phyloP scores from a whole-genome alignment of 257 asterid species.

The Primulina tabacum region DNA sequence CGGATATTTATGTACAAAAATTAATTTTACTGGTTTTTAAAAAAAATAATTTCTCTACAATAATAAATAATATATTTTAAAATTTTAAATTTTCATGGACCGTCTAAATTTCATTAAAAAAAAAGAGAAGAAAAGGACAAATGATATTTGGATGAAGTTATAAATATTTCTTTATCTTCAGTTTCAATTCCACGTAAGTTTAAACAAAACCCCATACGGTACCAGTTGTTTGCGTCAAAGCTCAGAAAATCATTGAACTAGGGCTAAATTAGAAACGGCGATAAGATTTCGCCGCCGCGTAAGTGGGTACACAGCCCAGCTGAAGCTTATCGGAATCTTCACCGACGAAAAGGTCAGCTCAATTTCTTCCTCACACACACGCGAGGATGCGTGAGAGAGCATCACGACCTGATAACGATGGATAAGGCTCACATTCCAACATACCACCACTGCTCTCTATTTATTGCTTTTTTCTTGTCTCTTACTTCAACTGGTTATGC shows the following conservation, averaged over 20 bases:
- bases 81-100: too few species aligned
- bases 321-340: conserved; percentile 14
- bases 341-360: conserved; percentile 25
- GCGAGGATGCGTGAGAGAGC: conserved; percentile 15
- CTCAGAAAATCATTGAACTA: neutral
- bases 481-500: conserved; percentile 20
- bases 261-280: conserved; percentile 4
- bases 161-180: neutral
- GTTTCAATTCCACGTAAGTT: neutral
- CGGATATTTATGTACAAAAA: too few species aligned
- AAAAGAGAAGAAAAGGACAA: too few species aligned
- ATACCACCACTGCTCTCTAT: conserved; percentile 3
- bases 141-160: too few species aligned
- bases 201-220: neutral
- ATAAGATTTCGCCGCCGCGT: conserved; percentile 25
- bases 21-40: too few species aligned
- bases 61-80: too few species aligned
- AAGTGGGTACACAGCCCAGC: neutral
- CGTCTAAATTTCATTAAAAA: neutral
- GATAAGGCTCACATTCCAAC: conserved; percentile 34
- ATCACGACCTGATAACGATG: conserved; percentile 7
- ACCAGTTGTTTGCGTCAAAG: neutral
- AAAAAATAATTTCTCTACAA: too few species aligned
- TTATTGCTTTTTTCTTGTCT: conserved; percentile 16
- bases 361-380: conserved; percentile 13